phyloP scores from a whole-genome alignment of 1,139 yeast genomes.

The Candida tetrigidarum region DNA sequence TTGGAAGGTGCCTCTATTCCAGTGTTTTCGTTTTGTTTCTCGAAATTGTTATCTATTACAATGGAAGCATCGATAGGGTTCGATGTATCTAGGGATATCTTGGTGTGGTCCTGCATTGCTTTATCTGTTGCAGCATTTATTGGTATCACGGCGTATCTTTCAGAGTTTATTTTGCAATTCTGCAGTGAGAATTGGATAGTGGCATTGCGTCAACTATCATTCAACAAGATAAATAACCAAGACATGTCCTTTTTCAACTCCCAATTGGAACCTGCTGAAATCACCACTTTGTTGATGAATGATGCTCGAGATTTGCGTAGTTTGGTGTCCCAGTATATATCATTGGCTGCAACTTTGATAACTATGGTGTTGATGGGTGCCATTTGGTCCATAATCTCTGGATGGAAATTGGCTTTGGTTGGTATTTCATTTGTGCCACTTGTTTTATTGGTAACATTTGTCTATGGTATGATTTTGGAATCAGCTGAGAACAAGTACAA shows the following conservation, averaged over 20 bases:
- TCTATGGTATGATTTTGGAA: conserved; percentile 57
- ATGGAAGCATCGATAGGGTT: conserved; percentile 44
- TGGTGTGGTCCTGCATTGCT: conserved; percentile 72
- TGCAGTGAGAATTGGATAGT: conserved; percentile 74
- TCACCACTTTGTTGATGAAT: conserved; percentile 72
- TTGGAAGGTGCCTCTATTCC: conserved; percentile 73
- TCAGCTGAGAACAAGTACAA: conserved; percentile 64
- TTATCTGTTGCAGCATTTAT: conserved; percentile 63
- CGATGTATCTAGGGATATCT: conserved; percentile 29
- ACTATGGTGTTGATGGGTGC: conserved; percentile 62
- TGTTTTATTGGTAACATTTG: conserved; percentile 51
- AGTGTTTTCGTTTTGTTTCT: conserved; percentile 74
- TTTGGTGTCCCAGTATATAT: conserved; percentile 63
- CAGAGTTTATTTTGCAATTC: conserved; percentile 54
- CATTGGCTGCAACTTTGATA: conserved; percentile 55
- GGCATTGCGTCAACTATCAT: conserved; percentile 52
- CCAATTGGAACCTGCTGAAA: conserved; percentile 51
- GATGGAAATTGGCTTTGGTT: conserved; percentile 87
- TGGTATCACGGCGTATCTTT: conserved; percentile 58
- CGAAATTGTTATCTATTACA: conserved; percentile 65
- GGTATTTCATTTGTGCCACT: conserved; percentile 77
- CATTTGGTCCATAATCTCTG: conserved; percentile 76
- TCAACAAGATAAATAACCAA: conserved; percentile 54
- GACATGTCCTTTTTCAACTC: conserved; percentile 58
- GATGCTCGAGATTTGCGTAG: conserved; percentile 79